These are phyloP conservation scores for Pyrus hybrid DNA, from an alignment of 331 rosid species.

Conservation along the genomic window DNA sequence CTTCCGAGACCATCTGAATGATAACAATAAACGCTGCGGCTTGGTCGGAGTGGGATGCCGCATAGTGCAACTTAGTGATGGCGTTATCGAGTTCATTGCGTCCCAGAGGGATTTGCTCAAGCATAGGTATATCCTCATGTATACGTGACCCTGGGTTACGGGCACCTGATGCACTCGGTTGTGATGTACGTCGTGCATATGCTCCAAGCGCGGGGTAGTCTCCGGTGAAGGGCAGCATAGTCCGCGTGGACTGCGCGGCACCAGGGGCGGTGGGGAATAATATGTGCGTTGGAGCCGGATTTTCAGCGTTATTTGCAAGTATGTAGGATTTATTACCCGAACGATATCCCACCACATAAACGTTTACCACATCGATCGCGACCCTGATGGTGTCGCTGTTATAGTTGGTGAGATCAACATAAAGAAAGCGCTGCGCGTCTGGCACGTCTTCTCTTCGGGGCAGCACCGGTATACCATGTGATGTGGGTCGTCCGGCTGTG, in stretches of 20 bases:
- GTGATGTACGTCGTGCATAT: not conserved
- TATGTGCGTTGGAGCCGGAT: not conserved
- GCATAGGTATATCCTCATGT: not conserved
- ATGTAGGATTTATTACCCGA: not conserved
- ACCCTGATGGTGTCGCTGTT: not conserved
- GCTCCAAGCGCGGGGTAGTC: not conserved
- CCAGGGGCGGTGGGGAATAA: not conserved
- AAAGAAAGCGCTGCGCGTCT: not conserved
- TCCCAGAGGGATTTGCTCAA: not conserved
- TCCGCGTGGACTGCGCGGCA: not conserved
- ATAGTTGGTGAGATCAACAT: not conserved
- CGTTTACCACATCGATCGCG: not conserved
- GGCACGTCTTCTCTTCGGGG: not conserved
- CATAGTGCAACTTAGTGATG: not conserved
- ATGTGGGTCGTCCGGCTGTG: not conserved
- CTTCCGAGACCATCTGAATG: not conserved
- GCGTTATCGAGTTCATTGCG: not conserved
- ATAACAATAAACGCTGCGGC: not conserved
- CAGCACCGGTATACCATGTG: not conserved
- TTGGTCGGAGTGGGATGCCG: not conserved
- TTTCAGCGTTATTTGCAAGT: not conserved
- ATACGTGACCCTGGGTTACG: not conserved
- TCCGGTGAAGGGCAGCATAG: not conserved
- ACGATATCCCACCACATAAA: not conserved
- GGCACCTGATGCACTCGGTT: not conserved